phyloP scores from a whole-genome alignment of 306 rosid species.

The Prunus mume region DNA sequence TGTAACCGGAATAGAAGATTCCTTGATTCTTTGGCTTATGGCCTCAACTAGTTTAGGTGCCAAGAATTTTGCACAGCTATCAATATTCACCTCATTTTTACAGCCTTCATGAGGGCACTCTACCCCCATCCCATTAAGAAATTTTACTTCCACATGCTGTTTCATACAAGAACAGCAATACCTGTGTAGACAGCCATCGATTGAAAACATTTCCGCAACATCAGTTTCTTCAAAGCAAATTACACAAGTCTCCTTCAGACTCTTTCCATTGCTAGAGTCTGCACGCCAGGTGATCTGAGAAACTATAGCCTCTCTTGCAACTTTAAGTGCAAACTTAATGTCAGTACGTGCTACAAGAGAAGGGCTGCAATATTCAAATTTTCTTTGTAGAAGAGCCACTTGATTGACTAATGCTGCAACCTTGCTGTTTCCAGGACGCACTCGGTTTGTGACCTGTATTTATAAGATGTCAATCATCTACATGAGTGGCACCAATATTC shows the following conservation, averaged over 20 bases:
- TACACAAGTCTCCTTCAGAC: conserved; percentile 49
- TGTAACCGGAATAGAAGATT: conserved; percentile 59
- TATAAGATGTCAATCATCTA: not conserved
- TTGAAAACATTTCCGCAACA: conserved; percentile 44
- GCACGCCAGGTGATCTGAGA: conserved; percentile 32
- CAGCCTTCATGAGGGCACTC: conserved; percentile 72
- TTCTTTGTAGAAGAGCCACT: conserved; percentile 30
- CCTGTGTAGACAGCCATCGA: conserved; percentile 70
- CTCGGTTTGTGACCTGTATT: conserved; percentile 36
- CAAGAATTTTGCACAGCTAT: conserved; percentile 63
- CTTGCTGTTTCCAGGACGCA: conserved; percentile 25
- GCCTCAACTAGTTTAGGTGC: conserved; percentile 47
- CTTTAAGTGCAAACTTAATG: conserved; percentile 60
- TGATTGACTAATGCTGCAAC: conserved; percentile 29
- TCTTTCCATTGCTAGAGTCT: conserved; percentile 35
- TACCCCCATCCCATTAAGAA: conserved; percentile 58
- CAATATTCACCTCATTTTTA: conserved; percentile 48
- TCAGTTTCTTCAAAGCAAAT: conserved; percentile 75
- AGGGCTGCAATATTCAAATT: conserved; percentile 38
- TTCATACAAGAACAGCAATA: conserved; percentile 79
- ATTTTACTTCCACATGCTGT: conserved; percentile 74
- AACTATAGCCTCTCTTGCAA: conserved; percentile 64
- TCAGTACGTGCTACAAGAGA: conserved; percentile 19
- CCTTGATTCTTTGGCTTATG: conserved; percentile 54
- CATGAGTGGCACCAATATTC: not conserved